These are phyloP conservation scores for Halophytophthora batemanensis DNA, from an alignment of 352 stramenopile species.

Conservation along the genomic window DNA sequence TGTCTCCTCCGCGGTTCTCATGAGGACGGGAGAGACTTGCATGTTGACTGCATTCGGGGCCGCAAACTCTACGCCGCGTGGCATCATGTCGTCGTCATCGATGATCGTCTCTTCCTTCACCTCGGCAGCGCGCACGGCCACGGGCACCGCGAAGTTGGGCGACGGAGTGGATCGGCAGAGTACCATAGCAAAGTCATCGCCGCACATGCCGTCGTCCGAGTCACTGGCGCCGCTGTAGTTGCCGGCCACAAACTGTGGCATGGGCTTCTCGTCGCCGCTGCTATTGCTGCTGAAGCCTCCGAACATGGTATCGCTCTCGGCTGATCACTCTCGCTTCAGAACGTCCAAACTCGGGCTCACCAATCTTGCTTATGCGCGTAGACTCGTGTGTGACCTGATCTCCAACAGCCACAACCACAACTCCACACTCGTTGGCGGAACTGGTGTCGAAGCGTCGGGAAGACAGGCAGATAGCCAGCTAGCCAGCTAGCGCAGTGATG, in stretches of 20 bases:
- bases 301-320: conserved; percentile 19
- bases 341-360: neutral
- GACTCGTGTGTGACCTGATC: no score
- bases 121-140: conserved; percentile 21
- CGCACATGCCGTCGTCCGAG: conserved; percentile 56
- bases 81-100: conserved; percentile 19
- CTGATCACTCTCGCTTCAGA: neutral
- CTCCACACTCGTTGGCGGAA: no score
- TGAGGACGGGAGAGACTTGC: neutral
- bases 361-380: no score
- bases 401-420: no score
- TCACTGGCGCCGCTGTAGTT: conserved; percentile 31
- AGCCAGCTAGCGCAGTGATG: no score
- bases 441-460: no score
- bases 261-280: conserved; percentile 9
- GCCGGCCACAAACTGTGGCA: conserved; percentile 46
- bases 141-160: conserved; percentile 27
- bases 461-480: no score
- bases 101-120: conserved; percentile 22
- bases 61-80: conserved; percentile 18
- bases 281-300: conserved; percentile 11
- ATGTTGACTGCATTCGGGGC: conserved; percentile 16
- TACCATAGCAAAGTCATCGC: conserved; percentile 32
- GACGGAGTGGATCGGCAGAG: conserved; percentile 58
- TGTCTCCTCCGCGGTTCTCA: no score